Evolutionary conservation across 1,284 basidiomycete species (phyloP).

Genomic region (Cutaneotrichosporon spelunceum): DNA sequence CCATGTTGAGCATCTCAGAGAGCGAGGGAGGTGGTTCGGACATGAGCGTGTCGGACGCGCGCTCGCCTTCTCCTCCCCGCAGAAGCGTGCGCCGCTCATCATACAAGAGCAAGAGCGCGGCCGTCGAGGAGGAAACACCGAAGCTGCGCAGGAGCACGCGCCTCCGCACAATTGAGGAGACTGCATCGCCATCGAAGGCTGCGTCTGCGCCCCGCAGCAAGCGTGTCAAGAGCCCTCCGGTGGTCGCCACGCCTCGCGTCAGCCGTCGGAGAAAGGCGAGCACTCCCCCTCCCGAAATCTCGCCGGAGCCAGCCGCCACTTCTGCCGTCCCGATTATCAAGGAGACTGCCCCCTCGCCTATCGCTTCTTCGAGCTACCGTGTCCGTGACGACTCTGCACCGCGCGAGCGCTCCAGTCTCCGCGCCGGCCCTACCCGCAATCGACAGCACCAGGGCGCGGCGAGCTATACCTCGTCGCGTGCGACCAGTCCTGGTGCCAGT

Average conservation of each 20-base stretch:
- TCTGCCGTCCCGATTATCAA: constrained; percentile 37
- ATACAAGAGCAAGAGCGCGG: not conserved
- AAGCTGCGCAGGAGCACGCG: constrained; percentile 23
- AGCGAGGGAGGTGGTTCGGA: constrained; percentile 10
- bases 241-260: constrained; percentile 3
- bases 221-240: not conserved
- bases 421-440: constrained; percentile 39
- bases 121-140: constrained; percentile 28
- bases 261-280: constrained; percentile 13
- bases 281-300: constrained; percentile 19
- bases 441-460: constrained; percentile 44
- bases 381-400: constrained; percentile 33
- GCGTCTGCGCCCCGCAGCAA: not conserved
- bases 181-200: constrained; percentile 10
- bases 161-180: not conserved
- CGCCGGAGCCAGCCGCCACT: constrained; percentile 25
- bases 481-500: constrained; percentile 30
- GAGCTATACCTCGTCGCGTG: constrained; percentile 34
- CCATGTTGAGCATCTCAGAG: constrained; percentile 9
- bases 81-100: constrained; percentile 6
- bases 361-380: constrained; percentile 26
- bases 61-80: constrained; percentile 15
- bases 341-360: constrained; percentile 44
- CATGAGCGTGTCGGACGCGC: constrained; percentile 17
- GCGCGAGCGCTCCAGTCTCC: constrained; percentile 39